A percentile compares a stretch with the other conserved stretches of the same genome.
These are phyloP conservation scores for Suillus subluteus DNA, from an alignment of 768 basidiomycete genomes.

Conservation along the genomic window DNA sequence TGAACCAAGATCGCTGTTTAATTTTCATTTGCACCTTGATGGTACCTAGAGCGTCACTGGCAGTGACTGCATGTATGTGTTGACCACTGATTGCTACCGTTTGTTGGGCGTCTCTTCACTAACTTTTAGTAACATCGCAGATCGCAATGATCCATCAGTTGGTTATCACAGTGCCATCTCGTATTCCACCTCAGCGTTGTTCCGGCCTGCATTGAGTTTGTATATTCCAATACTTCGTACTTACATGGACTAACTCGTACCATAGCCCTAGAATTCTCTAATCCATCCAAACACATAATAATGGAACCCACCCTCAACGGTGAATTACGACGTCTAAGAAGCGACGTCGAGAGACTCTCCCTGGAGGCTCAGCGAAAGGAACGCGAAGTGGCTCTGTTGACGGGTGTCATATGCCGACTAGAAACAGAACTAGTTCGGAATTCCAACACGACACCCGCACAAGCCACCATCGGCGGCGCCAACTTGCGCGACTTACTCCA, in stretches of 20 bases:
- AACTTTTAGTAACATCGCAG: not conserved
- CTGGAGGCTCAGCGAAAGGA: conserved; percentile 4
- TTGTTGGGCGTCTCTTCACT: conserved; percentile 2
- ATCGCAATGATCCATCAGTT: not conserved
- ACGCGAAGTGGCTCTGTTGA: not conserved
- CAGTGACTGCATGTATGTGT: not conserved
- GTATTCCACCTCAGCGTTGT: not conserved
- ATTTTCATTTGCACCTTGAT: not conserved
- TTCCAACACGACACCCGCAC: not conserved
- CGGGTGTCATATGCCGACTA: conserved; percentile 1
- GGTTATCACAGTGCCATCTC: not conserved
- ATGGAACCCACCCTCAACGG: not conserved
- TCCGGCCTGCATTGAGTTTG: not conserved
- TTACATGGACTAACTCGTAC: not conserved
- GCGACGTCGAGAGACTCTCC: conserved; percentile 5
- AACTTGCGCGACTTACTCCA: conserved; percentile 3
- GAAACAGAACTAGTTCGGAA: not conserved
- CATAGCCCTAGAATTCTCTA: not conserved
- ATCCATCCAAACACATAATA: not conserved
- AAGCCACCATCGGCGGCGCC: not conserved
- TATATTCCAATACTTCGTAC: not conserved
- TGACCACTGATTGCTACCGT: not conserved
- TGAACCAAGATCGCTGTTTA: not conserved
- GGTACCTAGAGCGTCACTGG: not conserved
- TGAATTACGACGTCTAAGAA: not conserved